Conservation (phyloP, 192 early-diverging fungal species). For the Linnemannia elongata region DNA sequence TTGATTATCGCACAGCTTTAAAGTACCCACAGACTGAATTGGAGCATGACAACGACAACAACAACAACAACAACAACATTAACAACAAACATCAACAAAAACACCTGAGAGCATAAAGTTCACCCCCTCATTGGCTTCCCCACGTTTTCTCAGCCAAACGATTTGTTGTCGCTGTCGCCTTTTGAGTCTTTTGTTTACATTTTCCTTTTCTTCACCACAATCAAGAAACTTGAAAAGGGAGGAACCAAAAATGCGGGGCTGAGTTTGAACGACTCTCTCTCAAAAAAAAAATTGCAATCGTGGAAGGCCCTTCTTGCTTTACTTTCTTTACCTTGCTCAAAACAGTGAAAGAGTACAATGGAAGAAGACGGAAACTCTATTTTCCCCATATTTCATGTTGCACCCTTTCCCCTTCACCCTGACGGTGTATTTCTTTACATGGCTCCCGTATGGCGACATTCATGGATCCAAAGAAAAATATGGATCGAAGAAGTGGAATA, state of each 20-base stretch:
- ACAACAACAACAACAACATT: neutral
- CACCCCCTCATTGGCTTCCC: neutral
- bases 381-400: constrained; percentile 26
- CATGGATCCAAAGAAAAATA: neutral
- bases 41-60: neutral
- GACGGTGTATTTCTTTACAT: neutral
- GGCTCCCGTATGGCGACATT: neutral
- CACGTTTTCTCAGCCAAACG: constrained; percentile 34
- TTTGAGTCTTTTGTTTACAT: neutral
- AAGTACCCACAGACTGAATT: neutral
- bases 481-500: neutral
- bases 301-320: neutral
- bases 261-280: constrained; percentile 41
- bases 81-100: neutral
- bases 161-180: neutral
- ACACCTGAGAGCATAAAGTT: neutral
- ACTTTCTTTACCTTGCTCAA: neutral
- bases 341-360: neutral
- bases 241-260: constrained; percentile 40
- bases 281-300: neutral
- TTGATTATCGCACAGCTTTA: neutral
- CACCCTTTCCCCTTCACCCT: neutral
- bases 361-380: constrained; percentile 27
- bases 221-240: constrained; percentile 11
- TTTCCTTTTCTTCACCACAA: neutral